Evolutionary conservation across 768 basidiomycete genomes (phyloP).

Genomic region (Gautieria morchelliformis): DNA sequence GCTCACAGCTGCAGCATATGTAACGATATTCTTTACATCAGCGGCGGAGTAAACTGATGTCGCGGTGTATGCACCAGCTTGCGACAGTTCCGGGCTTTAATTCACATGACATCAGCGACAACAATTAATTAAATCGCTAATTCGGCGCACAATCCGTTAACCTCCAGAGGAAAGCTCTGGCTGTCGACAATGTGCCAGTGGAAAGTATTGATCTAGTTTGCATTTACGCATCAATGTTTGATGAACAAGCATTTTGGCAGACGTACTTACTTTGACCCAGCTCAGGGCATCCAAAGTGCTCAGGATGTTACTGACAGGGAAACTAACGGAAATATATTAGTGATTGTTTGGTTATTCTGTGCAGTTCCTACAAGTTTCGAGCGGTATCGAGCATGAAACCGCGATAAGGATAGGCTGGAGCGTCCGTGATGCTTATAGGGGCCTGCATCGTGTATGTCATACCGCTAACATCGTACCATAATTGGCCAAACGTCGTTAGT

Average conservation of each 20-base stretch:
- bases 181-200: constrained; percentile 84
- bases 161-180: constrained; percentile 68
- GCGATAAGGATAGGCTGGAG: constrained; percentile 62
- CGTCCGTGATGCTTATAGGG: constrained; percentile 49
- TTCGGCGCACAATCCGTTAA: constrained; percentile 36
- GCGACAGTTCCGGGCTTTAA: constrained; percentile 39
- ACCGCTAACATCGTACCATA: constrained; percentile 47
- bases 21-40: constrained; percentile 51
- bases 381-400: constrained; percentile 78
- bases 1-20: constrained; percentile 63
- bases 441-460: constrained; percentile 44
- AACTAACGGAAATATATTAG: constrained; percentile 26
- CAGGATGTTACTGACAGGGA: constrained; percentile 53
- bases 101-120: background rate
- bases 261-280: constrained; percentile 45
- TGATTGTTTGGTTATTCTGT: constrained; percentile 17
- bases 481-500: constrained; percentile 65
- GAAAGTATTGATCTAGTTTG: constrained; percentile 52
- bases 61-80: constrained; percentile 49
- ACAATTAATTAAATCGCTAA: background rate
- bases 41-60: constrained; percentile 39
- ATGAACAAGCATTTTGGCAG: background rate
- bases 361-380: constrained; percentile 46
- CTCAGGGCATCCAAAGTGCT: constrained; percentile 70
- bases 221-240: constrained; percentile 1